Conservation (phyloP, 2,329 filamentous ascomycete genomes). For the Colletotrichum sp. region DNA sequence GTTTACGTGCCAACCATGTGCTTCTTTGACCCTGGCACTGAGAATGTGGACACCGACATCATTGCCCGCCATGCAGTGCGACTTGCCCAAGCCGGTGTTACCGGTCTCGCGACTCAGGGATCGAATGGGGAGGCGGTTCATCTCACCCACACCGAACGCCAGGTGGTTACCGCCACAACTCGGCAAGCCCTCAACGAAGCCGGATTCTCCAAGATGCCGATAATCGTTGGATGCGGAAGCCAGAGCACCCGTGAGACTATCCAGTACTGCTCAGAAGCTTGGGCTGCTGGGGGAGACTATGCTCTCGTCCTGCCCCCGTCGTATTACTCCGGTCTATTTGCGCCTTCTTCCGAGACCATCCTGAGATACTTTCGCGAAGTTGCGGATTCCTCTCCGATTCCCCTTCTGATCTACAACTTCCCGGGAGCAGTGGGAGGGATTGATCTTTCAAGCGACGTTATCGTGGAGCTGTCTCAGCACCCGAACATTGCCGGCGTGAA, state of each 20-base stretch:
- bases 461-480: slow-evolving; percentile 64
- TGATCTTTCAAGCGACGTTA: slow-evolving; percentile 68
- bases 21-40: slow-evolving; percentile 70
- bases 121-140: slow-evolving; percentile 87
- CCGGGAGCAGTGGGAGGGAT: slow-evolving; percentile 68
- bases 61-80: slow-evolving; percentile 68
- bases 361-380: slow-evolving; percentile 70
- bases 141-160: slow-evolving; percentile 73
- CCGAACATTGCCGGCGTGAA: slow-evolving; percentile 73
- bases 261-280: slow-evolving; percentile 71
- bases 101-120: slow-evolving; percentile 78
- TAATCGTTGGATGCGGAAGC: slow-evolving; percentile 78
- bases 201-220: slow-evolving; percentile 68
- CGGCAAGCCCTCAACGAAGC: slow-evolving; percentile 71
- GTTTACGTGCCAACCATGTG: slow-evolving; percentile 78
- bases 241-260: slow-evolving; percentile 78
- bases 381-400: slow-evolving; percentile 66
- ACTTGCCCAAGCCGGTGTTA: slow-evolving; percentile 75
- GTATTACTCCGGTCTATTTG: slow-evolving; percentile 75
- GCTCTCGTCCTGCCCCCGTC: slow-evolving; percentile 77
- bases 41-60: slow-evolving; percentile 69
- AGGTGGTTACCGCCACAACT: slow-evolving; percentile 71
- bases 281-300: slow-evolving; percentile 73
- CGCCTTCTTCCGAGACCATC: slow-evolving; percentile 64
- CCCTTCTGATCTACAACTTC: slow-evolving; percentile 74